These are phyloP conservation scores for Colletotrichum sp. DNA, from an alignment of 2,329 filamentous ascomycete genomes.

Conservation along the genomic window DNA sequence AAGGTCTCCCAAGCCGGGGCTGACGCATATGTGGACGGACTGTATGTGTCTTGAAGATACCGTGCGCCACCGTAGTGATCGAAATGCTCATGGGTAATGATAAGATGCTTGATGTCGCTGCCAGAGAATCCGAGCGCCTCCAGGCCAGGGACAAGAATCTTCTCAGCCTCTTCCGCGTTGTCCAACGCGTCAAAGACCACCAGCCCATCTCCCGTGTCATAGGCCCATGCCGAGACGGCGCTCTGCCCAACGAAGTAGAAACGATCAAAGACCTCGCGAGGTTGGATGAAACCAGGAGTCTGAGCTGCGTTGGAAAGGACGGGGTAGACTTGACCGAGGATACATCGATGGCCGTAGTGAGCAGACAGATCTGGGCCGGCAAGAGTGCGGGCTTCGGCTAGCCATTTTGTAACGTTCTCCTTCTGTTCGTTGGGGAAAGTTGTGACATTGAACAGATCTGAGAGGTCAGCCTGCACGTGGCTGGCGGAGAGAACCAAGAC, in stretches of 20 bases:
- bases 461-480: background rate
- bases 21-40: constrained; percentile 22
- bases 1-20: constrained; percentile 18
- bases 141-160: constrained; percentile 3
- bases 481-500: background rate
- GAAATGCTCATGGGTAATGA: constrained; percentile 32
- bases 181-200: constrained; percentile 6
- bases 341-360: constrained; percentile 11
- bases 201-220: constrained; percentile 30
- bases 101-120: constrained; percentile 31
- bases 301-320: background rate
- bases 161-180: background rate
- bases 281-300: constrained; percentile 22
- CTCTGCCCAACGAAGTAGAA: constrained; percentile 28
- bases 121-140: constrained; percentile 24
- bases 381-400: background rate
- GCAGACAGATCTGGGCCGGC: background rate
- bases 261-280: constrained; percentile 25
- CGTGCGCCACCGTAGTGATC: constrained; percentile 31
- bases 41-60: constrained; percentile 28
- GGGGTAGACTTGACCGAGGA: constrained; percentile 8
- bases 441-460: background rate
- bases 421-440: constrained; percentile 12
- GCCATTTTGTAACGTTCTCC: constrained; percentile 2
- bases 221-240: constrained; percentile 28